These are phyloP conservation scores for Vigna radiata DNA, from an alignment of 306 rosid species.

Conservation along the genomic window DNA sequence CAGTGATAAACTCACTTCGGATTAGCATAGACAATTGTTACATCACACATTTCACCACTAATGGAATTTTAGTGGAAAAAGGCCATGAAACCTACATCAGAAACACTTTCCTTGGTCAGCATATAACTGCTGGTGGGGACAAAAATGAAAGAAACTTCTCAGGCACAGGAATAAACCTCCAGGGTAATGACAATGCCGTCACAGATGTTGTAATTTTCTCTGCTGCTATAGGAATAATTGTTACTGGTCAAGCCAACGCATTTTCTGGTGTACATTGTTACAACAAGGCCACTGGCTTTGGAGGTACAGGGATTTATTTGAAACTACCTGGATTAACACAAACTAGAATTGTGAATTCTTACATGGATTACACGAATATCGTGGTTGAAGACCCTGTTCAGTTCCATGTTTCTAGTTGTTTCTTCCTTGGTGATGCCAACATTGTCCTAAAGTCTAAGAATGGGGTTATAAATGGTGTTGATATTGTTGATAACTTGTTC, in stretches of 20 bases:
- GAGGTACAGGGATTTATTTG: constrained; percentile 83
- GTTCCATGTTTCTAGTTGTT: constrained; percentile 70
- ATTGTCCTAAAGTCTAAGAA: constrained; percentile 71
- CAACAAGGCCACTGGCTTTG: constrained; percentile 91
- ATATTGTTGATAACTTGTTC: constrained; percentile 87
- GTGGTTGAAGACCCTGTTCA: constrained; percentile 94
- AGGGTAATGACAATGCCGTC: constrained; percentile 80
- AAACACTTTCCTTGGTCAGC: constrained; percentile 87
- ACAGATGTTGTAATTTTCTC: constrained; percentile 91
- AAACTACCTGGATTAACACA: constrained; percentile 76
- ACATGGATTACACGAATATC: constrained; percentile 85
- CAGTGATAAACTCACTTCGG: constrained; percentile 79
- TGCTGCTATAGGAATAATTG: constrained; percentile 66
- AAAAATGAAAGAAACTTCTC: constrained; percentile 66
- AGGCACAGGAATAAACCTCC: constrained; percentile 74
- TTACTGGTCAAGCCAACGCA: constrained; percentile 78
- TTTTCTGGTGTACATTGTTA: constrained; percentile 88
- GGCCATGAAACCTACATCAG: constrained; percentile 95
- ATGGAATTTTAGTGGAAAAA: constrained; percentile 67
- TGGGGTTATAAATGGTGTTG: constrained; percentile 69
- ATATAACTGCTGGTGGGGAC: constrained; percentile 84
- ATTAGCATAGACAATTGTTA: constrained; percentile 85
- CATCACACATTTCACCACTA: constrained; percentile 82
- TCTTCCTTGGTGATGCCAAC: constrained; percentile 89
- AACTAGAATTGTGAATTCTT: constrained; percentile 82